Evolutionary conservation across 169 alveolate species (phyloP).

Genomic region (Plasmodium coatneyi): DNA sequence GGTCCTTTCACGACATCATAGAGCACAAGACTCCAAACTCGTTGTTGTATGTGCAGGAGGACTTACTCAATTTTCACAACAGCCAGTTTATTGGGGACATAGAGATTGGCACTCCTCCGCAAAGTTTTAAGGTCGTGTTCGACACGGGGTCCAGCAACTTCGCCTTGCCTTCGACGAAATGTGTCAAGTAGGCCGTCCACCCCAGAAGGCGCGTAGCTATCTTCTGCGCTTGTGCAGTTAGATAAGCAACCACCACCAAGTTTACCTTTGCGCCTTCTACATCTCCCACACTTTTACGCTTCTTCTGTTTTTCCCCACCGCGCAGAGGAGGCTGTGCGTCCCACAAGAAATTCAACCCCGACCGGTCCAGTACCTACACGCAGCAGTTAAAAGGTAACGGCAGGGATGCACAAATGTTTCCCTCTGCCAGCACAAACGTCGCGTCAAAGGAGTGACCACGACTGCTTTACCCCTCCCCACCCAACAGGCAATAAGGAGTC

Average conservation of each 20-base stretch:
- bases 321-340: constrained; percentile 89
- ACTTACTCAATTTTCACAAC: constrained; percentile 89
- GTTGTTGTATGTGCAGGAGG: constrained; percentile 76
- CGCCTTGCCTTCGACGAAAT: constrained; percentile 90
- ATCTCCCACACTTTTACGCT: neutral
- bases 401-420: neutral
- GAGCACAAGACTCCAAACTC: constrained; percentile 46
- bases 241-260: neutral
- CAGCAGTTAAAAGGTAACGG: constrained; percentile 44
- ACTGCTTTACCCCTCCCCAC: neutral
- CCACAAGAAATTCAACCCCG: constrained; percentile 88
- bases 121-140: constrained; percentile 88
- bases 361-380: constrained; percentile 83
- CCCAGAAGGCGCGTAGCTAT: neutral
- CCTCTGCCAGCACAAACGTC: neutral
- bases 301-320: neutral
- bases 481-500: constrained; percentile 47
- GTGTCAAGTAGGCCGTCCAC: constrained; percentile 51
- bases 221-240: neutral
- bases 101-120: constrained; percentile 91
- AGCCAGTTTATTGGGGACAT: constrained; percentile 93
- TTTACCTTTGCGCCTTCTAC: neutral
- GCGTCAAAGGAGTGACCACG: neutral
- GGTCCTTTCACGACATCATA: constrained; percentile 21
- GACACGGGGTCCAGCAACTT: constrained; percentile 92